phyloP scores from a whole-genome alignment of 208 protist genomes.

The Leishmania braziliensis region DNA sequence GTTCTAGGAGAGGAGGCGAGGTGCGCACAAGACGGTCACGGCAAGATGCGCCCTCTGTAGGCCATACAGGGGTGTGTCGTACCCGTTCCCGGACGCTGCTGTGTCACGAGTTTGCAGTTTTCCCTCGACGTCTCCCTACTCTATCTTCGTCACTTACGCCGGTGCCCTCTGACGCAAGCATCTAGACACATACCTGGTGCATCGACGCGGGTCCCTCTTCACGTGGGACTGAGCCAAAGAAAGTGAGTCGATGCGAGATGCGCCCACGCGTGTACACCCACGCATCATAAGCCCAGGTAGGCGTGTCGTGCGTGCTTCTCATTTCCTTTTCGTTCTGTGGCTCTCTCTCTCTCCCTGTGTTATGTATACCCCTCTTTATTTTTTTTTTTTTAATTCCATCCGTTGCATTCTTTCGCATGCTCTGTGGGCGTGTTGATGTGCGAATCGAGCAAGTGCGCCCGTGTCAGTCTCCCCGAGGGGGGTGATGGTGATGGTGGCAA shows the following conservation, averaged over 20 bases:
- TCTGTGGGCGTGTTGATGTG: too few species aligned
- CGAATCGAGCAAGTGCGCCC: too few species aligned
- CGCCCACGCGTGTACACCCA: neutral
- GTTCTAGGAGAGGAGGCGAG: neutral
- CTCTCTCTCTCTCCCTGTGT: neutral
- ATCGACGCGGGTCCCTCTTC: neutral
- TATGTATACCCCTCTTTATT: slow-evolving; percentile 6
- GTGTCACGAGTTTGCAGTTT: neutral
- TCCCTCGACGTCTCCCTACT: neutral
- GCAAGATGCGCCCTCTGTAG: slow-evolving; percentile 1
- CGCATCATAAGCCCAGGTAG: neutral
- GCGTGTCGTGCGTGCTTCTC: neutral
- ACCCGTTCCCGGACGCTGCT: neutral
- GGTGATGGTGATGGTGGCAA: too few species aligned
- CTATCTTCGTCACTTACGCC: neutral
- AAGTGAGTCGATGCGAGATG: neutral
- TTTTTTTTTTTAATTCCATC: slow-evolving; percentile 15
- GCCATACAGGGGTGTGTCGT: neutral
- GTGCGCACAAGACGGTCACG: neutral
- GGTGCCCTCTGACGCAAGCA: neutral
- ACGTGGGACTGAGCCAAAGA: neutral
- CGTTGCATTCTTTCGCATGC: neutral
- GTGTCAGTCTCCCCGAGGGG: too few species aligned
- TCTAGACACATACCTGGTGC: neutral
- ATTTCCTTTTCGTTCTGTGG: neutral